Evolutionary conservation across 2,329 filamentous ascomycete species (phyloP).

Genomic region (Scedosporium aurantiacum): DNA sequence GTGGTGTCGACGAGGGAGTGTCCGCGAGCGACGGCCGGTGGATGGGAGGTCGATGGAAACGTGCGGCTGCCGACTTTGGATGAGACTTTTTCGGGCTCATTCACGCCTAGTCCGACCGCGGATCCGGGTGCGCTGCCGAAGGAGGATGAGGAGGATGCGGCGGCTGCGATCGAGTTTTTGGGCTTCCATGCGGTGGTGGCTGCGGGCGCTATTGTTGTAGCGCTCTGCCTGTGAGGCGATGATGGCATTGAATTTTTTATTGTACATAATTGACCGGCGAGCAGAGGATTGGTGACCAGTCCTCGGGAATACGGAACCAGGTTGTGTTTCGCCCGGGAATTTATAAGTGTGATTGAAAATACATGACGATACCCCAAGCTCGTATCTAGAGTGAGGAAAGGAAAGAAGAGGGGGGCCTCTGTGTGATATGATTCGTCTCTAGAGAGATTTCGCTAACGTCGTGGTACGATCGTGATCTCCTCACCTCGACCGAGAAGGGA

Average conservation of each 20-base stretch:
- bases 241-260: neutral
- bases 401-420: neutral
- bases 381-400: neutral
- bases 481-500: neutral
- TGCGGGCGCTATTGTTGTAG: neutral
- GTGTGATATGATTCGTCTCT: neutral
- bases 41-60: constrained; percentile 64
- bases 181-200: neutral
- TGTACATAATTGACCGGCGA: neutral
- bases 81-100: constrained; percentile 28
- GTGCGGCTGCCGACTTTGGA: constrained; percentile 60
- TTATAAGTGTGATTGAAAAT: neutral
- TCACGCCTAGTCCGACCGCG: constrained; percentile 3
- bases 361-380: neutral
- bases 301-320: too few species aligned
- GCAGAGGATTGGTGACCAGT: neutral
- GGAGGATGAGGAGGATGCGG: neutral
- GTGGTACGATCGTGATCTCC: too few species aligned
- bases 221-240: neutral
- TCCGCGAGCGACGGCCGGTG: constrained; percentile 54
- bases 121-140: neutral
- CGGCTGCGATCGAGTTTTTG: neutral
- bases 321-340: too few species aligned
- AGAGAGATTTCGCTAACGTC: too few species aligned
- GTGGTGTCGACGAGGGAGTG: constrained; percentile 53